Evolutionary conservation across 2,329 filamentous ascomycete species (phyloP).

Genomic region (Venturia asperata): DNA sequence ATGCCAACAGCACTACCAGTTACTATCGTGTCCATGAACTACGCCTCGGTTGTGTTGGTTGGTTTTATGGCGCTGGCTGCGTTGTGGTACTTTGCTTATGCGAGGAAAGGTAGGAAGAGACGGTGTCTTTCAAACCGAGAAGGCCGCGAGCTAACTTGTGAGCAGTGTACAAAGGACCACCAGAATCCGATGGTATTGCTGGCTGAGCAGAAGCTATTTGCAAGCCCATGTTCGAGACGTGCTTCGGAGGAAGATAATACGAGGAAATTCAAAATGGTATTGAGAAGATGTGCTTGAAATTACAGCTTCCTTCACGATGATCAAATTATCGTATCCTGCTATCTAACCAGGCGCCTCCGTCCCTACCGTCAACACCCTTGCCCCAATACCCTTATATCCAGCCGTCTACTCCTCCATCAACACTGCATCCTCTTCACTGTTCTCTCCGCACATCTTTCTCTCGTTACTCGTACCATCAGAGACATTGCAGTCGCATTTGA

Average conservation of each 20-base stretch:
- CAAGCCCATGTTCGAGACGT: too few relatives aligned
- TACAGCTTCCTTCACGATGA: background rate
- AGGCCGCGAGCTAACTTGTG: background rate
- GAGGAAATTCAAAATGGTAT: background rate
- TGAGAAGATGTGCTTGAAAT: background rate
- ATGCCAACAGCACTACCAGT: constrained; percentile 52
- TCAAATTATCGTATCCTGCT: background rate
- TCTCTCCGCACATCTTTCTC: too few relatives aligned
- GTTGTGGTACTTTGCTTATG: constrained; percentile 28
- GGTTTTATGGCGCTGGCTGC: constrained; percentile 34
- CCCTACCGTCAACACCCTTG: background rate
- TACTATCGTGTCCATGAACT: constrained; percentile 38
- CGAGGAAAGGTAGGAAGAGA: constrained; percentile 29
- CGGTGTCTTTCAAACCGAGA: too few relatives aligned
- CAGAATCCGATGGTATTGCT: constrained; percentile 15
- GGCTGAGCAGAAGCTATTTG: background rate
- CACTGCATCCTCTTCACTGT: background rate
- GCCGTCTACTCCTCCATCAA: background rate
- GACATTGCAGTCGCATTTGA: background rate
- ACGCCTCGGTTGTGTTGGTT: constrained; percentile 36
- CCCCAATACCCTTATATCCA: background rate
- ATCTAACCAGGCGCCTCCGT: background rate
- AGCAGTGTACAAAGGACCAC: constrained; percentile 18
- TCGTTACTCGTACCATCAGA: background rate
- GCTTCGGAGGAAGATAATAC: background rate